Evolutionary conservation across 1,284 basidiomycete genomes (phyloP).

Genomic region (Puccinia coronata): DNA sequence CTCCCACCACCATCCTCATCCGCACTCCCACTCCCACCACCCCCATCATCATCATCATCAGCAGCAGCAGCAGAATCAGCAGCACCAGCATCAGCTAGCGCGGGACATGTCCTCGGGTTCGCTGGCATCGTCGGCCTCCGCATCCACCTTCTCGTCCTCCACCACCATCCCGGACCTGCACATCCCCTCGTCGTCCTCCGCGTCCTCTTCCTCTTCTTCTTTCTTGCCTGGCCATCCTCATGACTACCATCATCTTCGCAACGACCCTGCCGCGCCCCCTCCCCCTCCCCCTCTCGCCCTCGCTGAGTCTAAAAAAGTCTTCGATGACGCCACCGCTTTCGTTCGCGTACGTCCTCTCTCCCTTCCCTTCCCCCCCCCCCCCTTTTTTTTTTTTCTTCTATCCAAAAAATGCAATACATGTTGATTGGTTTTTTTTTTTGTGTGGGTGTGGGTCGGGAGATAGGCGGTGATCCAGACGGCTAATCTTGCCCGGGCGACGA

Average conservation of each 20-base stretch:
- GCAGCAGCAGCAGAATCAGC: too few species aligned
- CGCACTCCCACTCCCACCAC: neutral
- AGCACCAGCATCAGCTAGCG: neutral
- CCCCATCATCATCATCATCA: too few species aligned
- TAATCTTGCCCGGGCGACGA: conserved; percentile 60
- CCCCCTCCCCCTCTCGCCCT: too few species aligned
- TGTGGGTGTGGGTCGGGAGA: too few species aligned
- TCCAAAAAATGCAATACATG: conserved; percentile 57
- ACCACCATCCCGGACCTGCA: neutral
- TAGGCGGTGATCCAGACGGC: conserved; percentile 61
- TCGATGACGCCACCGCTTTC: conserved; percentile 48
- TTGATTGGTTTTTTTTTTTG: conserved; percentile 30
- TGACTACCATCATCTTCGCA: too few species aligned
- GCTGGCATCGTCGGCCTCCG: neutral
- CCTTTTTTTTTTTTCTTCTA: conserved; percentile 56
- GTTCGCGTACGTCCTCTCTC: conserved; percentile 34
- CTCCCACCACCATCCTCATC: neutral
- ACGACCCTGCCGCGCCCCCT: neutral
- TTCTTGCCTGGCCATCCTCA: neutral
- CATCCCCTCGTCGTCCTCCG: neutral
- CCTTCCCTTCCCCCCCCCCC: too few species aligned
- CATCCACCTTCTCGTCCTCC: neutral
- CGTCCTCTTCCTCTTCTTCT: neutral
- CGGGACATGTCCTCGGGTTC: too few species aligned
- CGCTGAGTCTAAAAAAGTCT: conserved; percentile 20